Evolutionary conservation across 2,329 filamentous ascomycete genomes (phyloP).

Genomic region (Ophiostoma perfectum): DNA sequence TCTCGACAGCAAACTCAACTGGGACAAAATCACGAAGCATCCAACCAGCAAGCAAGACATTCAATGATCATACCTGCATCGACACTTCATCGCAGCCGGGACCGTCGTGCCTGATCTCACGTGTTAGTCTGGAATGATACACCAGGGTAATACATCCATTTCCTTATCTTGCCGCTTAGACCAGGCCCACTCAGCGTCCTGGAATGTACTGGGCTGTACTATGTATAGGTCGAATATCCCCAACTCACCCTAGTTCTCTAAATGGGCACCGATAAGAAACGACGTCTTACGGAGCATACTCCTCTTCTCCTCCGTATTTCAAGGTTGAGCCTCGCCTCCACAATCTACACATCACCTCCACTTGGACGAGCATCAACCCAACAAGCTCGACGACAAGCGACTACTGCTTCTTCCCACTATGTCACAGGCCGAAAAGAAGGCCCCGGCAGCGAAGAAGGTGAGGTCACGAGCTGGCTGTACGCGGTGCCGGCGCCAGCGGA

Average conservation of each 20-base stretch:
- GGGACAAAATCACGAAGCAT: too few species aligned
- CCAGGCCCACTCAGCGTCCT: neutral
- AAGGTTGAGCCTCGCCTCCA: neutral
- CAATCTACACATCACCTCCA: neutral
- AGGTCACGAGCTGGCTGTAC: constrained; percentile 20
- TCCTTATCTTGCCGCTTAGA: neutral
- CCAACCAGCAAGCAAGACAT: too few species aligned
- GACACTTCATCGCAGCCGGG: neutral
- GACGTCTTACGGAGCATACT: neutral
- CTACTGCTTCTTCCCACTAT: neutral
- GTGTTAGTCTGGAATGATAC: neutral
- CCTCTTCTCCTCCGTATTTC: neutral
- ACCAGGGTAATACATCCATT: neutral
- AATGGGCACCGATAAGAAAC: constrained; percentile 2
- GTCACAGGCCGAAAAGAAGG: neutral
- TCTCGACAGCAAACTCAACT: too few species aligned
- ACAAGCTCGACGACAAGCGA: too few species aligned
- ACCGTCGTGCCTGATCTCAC: neutral
- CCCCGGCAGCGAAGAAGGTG: neutral
- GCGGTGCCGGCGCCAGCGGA: constrained; percentile 21
- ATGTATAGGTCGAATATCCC: constrained; percentile 1
- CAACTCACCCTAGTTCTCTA: neutral
- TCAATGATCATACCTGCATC: too few species aligned
- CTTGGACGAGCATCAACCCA: neutral
- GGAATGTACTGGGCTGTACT: neutral